Evolutionary conservation across 192 early-diverging fungal species (phyloP), one percentile per base, ranked within the genome.

Genomic region (Entomortierella parvispora): DNA sequence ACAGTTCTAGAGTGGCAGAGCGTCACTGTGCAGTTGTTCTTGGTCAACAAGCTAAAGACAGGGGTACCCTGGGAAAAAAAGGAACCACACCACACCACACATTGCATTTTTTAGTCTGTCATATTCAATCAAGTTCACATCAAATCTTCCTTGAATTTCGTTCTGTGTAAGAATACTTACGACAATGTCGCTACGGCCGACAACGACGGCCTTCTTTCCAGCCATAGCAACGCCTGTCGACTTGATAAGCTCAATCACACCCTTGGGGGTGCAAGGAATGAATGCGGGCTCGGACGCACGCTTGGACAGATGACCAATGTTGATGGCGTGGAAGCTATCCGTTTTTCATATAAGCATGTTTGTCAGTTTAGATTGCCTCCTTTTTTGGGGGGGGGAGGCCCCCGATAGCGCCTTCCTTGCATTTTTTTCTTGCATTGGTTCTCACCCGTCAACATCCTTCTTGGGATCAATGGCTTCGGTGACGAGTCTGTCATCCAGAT

Each of bases 111-210:
- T n/a, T n/a, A n/a, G n/a, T n/a, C n/a, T n/a, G n/a, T n/a, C n/a
- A n/a, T n/a, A n/a, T n/a, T n/a, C n/a, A n/a, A n/a, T n/a, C n/a
- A n/a, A n/a, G 23, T 31, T 22, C 25, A 26, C 15, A 17, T 25
- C 23, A 53, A 25, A 17, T 22, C 50, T 28, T 40, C 37, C 37
- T 9, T 12, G 37, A 9, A 12, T 40, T 40, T 12, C 5, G 37
- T 5, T 40, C 12, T 40, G 37, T 40, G 37, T 12, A 40, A 40
- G 12, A 40, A 9, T 40, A 58, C 69, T 66, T 69, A 90, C 87
- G n/a, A 99, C 97, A 84, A 99, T 97, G 78, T 99, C 97, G 86
- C 93, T 94, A 55, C 97, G 93, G 15, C 97, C 97, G 55, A 99
- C 83, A 28, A 99, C 97, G 14, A 96, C 96, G 15, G 97, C 97